A percentile compares a stretch with the other conserved stretches of the same genome.
phyloP scores from a whole-genome alignment of 176 grass and related monocot species.

The Cenchrus purpureus region DNA sequence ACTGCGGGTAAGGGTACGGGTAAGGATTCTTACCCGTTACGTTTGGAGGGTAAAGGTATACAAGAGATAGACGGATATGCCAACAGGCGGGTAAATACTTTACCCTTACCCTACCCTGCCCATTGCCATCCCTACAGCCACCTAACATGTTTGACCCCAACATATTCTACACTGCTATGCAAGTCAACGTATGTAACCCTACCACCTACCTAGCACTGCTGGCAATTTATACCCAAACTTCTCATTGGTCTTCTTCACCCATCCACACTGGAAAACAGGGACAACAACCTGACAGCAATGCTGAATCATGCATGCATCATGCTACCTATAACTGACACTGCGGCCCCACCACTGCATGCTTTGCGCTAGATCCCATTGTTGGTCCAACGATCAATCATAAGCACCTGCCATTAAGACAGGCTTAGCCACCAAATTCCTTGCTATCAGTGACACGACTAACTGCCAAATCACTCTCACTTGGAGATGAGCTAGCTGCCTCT shows the following conservation, averaged over 20 bases:
- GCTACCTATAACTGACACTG: neutral
- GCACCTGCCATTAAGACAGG: neutral
- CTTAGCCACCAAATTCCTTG: neutral
- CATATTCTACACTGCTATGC: neutral
- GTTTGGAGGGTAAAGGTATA: too few species aligned
- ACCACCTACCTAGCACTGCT: neutral
- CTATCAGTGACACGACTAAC: neutral
- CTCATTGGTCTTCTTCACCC: neutral
- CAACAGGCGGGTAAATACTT: too few species aligned
- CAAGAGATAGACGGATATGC: too few species aligned
- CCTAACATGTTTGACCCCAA: neutral
- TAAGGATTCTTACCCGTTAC: too few species aligned
- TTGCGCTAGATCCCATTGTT: neutral
- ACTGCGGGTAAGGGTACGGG: too few species aligned
- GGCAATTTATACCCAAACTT: neutral
- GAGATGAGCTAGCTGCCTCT: neutral
- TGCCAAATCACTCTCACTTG: neutral
- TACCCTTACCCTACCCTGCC: too few species aligned
- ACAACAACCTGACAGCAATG: neutral
- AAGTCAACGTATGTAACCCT: constrained; percentile 24
- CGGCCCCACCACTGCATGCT: neutral
- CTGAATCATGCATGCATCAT: neutral
- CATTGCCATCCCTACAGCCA: too few species aligned
- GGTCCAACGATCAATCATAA: neutral
- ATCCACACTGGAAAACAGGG: neutral